Base-by-base conservation (phyloP, 768 basidiomycete species). In the Tremella mesenterica region DNA sequence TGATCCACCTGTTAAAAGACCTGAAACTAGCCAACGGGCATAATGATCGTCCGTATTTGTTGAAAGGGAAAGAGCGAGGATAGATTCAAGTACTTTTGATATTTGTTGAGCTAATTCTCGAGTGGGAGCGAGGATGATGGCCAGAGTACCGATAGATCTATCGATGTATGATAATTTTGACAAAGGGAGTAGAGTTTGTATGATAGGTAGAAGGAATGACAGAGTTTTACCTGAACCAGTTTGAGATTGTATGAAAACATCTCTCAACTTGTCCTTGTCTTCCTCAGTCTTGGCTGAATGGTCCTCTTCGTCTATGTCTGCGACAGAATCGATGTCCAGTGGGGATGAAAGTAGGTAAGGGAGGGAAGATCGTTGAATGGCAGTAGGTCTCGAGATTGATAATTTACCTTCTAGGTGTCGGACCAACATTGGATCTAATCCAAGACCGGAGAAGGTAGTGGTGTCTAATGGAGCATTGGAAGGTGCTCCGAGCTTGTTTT, bases 211-310 rank as follows among this genome's bases (percentile, higher is more conserved):
- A 21, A 97, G 81, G 76, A 87, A 97, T 2, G 91, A 81, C 21
- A 96, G 76, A 0, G 92, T 96, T 75, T 96, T 97, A 67, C 93
- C 93, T 0, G 92, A 96, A 51, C 93, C 93, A 8, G 93, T 96
- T 71, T 96, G 91, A 12, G 90, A 88, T 73, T 95, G 92, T 52
- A 96, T 87, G 73, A 95, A 92, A 13, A 86, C 81, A 73, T 93
- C 90, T 54, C 85, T 78, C 4, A 64, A 49, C 2, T 45, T 75
- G 44, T 62, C 57, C 25, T 50, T 12, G 41, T 25, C 55, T 73
- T 74, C 57, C 71, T 75, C 14, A 12, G 21, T 25, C 21, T 28
- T 20, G 60, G 67, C 54, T 7, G 73, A 63, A 33, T 28, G 26
- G 39, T 38, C 45, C 21, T 25, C 50, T 20, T 46, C 49, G 18